Evolutionary conservation across 1,284 basidiomycete genomes (phyloP), one percentile per base, ranked within the genome.

Genomic region (Ustilago lituana): DNA sequence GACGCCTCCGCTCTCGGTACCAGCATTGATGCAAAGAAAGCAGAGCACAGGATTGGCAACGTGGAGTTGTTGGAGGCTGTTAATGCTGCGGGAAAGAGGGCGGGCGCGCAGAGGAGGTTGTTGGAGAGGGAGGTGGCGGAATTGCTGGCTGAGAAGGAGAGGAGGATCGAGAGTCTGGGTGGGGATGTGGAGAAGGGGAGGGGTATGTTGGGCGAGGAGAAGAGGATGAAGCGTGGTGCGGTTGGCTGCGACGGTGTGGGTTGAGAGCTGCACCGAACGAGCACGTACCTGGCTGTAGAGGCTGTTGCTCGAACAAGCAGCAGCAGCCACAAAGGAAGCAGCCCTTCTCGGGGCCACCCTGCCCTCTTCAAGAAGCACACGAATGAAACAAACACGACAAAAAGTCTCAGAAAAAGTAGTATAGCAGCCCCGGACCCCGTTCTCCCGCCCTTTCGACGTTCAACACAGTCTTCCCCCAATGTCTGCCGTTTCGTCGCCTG

Each of bases 161-260:
- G 69, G 58, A 56, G 69, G 40, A 45, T 64, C 32, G 17, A 58
- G 35, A 37, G n/a, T 8, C 15, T 64, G 22, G 62, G 63, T 19
- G 69, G 69, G 5, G 63, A 72, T 35, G 41, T 44, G 11, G 64
- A 76, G 32, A 67, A 73, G 46, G 62, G 64, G 14, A 49, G 68
- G 15, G 73, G 68, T 17, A 73, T 71, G 69, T 15, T 69, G 22
- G 61, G 55, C 31, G 61, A 74, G 44, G 22, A 37, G 4, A 59
- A 46, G 49, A 38, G 39, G 24, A 68, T 62, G 67, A 63, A 67
- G 58, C 48, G 72, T 6, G 74, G 73, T 43, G 54, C 55, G 8
- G 74, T 76, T 62, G 74, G 74, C 14, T 73, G 70, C 58, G 74
- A 76, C 45, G 74, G 74, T 22, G 74, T 76, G 24, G 74, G 74